Percentiles rank a stretch among this genome's conserved stretches.
Evolutionary conservation across 1,139 yeast genomes (phyloP).

Genomic region (Pneumocystis wakefieldiae): DNA sequence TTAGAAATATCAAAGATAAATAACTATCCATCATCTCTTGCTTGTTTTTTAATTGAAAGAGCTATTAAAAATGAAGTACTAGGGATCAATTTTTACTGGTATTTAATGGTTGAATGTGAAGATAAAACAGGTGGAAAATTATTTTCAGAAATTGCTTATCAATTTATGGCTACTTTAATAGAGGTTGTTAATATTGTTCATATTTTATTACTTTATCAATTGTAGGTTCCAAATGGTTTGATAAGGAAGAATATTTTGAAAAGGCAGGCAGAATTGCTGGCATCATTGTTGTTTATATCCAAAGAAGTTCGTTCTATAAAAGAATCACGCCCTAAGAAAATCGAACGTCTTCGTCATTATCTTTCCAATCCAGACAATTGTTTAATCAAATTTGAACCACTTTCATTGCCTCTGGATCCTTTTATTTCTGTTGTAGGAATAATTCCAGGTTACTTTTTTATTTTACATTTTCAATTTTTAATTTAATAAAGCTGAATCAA

Average conservation of each 20-base stretch:
- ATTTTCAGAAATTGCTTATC: slow-evolving; percentile 19
- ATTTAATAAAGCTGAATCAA: slow-evolving; percentile 38
- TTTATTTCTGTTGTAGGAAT: slow-evolving; percentile 54
- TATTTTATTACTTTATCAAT: not conserved
- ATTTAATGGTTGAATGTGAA: slow-evolving; percentile 69
- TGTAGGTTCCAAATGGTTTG: slow-evolving; percentile 18
- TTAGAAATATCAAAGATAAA: slow-evolving; percentile 1
- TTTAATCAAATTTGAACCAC: slow-evolving; percentile 35
- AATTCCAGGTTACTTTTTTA: slow-evolving; percentile 1
- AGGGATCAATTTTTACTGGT: slow-evolving; percentile 85
- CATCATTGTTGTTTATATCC: slow-evolving; percentile 31
- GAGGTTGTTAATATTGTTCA: not conserved
- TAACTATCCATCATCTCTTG: slow-evolving; percentile 35
- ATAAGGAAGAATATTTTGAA: slow-evolving; percentile 22
- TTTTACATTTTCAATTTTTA: not conserved
- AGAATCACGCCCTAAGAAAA: slow-evolving; percentile 43
- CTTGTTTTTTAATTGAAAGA: slow-evolving; percentile 61
- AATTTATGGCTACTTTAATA: slow-evolving; percentile 24
- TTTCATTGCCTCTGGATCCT: slow-evolving; percentile 63
- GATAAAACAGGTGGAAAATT: slow-evolving; percentile 34
- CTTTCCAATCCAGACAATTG: slow-evolving; percentile 28
- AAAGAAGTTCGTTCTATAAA: slow-evolving; percentile 32
- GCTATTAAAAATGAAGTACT: slow-evolving; percentile 51
- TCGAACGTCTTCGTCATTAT: slow-evolving; percentile 30
- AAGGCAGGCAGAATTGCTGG: slow-evolving; percentile 33